These are phyloP conservation scores for Pseudonitzschia pungens DNA, from an alignment of 108 stramenopile genomes.

Conservation along the genomic window DNA sequence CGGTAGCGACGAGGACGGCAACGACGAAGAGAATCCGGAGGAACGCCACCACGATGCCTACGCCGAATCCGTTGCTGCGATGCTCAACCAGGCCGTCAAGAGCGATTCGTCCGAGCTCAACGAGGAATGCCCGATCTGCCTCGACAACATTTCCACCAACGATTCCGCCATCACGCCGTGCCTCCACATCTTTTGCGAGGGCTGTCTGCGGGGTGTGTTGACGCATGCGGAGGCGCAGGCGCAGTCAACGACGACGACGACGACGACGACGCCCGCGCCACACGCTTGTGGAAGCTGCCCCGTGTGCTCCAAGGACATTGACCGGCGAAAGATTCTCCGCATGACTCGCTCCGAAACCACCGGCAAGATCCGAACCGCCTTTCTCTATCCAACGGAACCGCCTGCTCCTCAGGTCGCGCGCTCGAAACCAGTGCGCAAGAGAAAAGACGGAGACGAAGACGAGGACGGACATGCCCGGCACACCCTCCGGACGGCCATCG, in stretches of 20 bases:
- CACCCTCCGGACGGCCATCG: conserved; percentile 58
- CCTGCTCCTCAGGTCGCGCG: not conserved
- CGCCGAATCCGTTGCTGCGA: conserved; percentile 50
- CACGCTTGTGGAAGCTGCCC: conserved; percentile 59
- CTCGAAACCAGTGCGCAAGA: not conserved
- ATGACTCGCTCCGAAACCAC: conserved; percentile 48
- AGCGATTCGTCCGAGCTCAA: conserved; percentile 48
- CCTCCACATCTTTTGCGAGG: conserved; percentile 78
- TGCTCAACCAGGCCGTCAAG: conserved; percentile 53
- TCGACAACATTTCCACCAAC: conserved; percentile 62
- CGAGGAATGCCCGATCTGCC: conserved; percentile 81
- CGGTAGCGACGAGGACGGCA: not conserved
- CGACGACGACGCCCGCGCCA: not conserved
- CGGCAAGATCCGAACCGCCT: conserved; percentile 42
- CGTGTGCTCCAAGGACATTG: conserved; percentile 55
- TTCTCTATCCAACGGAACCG: conserved; percentile 17
- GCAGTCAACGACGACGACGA: too few relatives aligned
- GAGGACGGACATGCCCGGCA: conserved; percentile 54
- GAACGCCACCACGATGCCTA: conserved; percentile 21
- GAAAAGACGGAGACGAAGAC: not conserved
- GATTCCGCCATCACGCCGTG: conserved; percentile 73
- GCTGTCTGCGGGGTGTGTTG: conserved; percentile 49
- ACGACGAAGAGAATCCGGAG: not conserved
- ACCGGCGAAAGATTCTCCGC: conserved; percentile 53
- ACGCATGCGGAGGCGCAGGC: not conserved